Evolutionary conservation across 2,329 filamentous ascomycete species (phyloP), one percentile per base, ranked within the genome.

Genomic region (Microdochium trichocladiopsis): DNA sequence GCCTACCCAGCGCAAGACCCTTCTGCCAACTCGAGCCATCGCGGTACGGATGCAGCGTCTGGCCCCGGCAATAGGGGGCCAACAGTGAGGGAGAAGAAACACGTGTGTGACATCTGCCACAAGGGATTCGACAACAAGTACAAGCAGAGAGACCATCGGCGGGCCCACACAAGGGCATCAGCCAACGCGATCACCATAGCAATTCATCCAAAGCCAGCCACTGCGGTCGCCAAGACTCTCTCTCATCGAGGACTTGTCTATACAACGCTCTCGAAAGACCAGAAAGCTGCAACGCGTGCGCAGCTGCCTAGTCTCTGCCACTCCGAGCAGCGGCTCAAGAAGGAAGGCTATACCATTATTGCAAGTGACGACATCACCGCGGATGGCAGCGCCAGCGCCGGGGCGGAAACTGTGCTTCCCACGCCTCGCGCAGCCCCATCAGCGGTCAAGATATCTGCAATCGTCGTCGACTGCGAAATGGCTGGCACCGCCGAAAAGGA

Each of bases 401-500:
- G n/a, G 10, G n/a, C 11, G 9, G 6, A 6, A 18, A 41, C 36
- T 18, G 10, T 18, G 11, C 5, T 18, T 6, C 6, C 36, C 11
- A 41, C 5, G 11, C 36, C n/a, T 8, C 28, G 8, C 8, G 28
- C 28, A 14, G 28, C 28, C 28, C 48, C 50, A n/a, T n/a, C n/a
- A n/a, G n/a, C n/a, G n/a, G n/a, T n/a, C 16, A 63, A 60, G 49
- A 58, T 56, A 49, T 56, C 28, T 43, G 68, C 67, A 4, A 64
- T 75, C 3, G 64, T 61, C 0, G 56, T 75, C 8, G 71, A 75
- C 51, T 74, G 71, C 51, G 72, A 75, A 56, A 73, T 73, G 71
- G 70, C 69, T 3, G 59, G 58, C 22, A 60, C 69, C 1, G 51
- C 33, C 4, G 56, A 55, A 5, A 58, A 60, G n/a, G 36, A 36